Base-by-base conservation (phyloP, 805 yeast species). In the Yamadazyma laniorum region DNA sequence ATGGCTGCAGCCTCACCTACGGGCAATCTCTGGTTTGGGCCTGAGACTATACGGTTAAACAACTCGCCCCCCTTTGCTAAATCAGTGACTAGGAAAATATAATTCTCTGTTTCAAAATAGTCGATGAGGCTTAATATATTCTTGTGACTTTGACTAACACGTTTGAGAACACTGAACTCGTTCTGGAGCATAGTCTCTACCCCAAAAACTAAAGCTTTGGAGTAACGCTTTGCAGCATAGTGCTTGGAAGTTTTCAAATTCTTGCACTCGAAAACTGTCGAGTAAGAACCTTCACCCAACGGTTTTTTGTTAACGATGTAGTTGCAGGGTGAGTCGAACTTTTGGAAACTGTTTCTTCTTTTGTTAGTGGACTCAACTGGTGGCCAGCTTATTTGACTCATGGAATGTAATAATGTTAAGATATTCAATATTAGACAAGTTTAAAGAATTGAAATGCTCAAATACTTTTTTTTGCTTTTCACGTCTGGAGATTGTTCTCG, bases 61-160 rank as follows among this genome's bases (percentile, higher is more conserved):
- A 84, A 64, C 50, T 83, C 91, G 17, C 85, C 84, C 12, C 85
- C 84, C 11, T 58, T 59, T 28, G 88, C 86, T 32, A 83, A 61
- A 49, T 82, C 85, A 1, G 89, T 82, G 29, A 83, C 75, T 32
- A 84, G 52, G 34, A 64, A 75, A 25, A 77, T 61, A 48, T 70
- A 66, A 39, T 77, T 74, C 4, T 67, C 63, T 0, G 91, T 84
- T 54, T 84, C 89, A 55, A 83, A 84, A 58, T 74, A 79, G 60
- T 83, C 90, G 7, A 78, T 69, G 35, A 83, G 58, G 27, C 80
- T 80, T 37, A 83, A 61, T 11, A 84, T 70, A 52, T 80, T 77
- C 16, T 71, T 59, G 43, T 77, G 79, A 23, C 70, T 71, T 42
- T 60, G 61, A 33, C 79, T 72, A 7, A 79, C 60, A 18, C 68